These are phyloP conservation scores for Bruguiera parviflora DNA, from an alignment of 345 rosid species.

Conservation along the genomic window DNA sequence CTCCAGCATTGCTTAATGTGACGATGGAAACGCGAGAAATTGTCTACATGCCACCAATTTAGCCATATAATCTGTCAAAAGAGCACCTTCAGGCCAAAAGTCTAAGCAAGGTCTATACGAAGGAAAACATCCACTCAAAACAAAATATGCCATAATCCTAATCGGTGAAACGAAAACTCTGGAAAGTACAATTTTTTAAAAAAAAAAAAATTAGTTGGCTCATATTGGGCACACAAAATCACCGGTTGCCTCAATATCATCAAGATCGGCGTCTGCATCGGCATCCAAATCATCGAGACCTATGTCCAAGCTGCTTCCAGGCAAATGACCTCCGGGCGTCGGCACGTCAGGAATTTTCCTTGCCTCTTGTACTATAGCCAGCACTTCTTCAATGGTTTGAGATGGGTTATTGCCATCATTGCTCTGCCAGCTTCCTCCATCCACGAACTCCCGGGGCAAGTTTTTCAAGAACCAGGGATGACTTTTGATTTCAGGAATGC, in stretches of 20 bases:
- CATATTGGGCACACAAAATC: slow-evolving; percentile 55
- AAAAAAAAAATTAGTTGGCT: slow-evolving; percentile 7
- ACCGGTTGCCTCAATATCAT: slow-evolving; percentile 47
- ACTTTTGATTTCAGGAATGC: slow-evolving; percentile 23
- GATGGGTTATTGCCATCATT: slow-evolving; percentile 52
- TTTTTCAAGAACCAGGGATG: slow-evolving; percentile 34
- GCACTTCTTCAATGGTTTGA: slow-evolving; percentile 64
- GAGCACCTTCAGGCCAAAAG: too few relatives aligned
- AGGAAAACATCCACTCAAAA: too few relatives aligned
- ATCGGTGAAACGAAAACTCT: too few relatives aligned
- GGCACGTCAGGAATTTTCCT: slow-evolving; percentile 37
- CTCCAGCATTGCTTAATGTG: too few relatives aligned
- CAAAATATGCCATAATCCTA: too few relatives aligned
- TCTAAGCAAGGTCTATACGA: too few relatives aligned
- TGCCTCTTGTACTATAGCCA: slow-evolving; percentile 68
- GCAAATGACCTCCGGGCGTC: slow-evolving; percentile 34
- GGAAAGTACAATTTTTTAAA: too few relatives aligned
- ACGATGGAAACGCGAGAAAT: too few relatives aligned
- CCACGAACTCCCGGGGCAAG: slow-evolving; percentile 26
- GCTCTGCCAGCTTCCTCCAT: slow-evolving; percentile 49
- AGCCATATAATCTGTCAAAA: too few relatives aligned
- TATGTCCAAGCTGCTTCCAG: slow-evolving; percentile 51
- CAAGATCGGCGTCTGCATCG: slow-evolving; percentile 39
- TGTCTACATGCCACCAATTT: too few relatives aligned
- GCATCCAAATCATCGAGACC: slow-evolving; percentile 59